phyloP scores from a whole-genome alignment of 108 stramenopile species.

The Thalassiosira profunda region DNA sequence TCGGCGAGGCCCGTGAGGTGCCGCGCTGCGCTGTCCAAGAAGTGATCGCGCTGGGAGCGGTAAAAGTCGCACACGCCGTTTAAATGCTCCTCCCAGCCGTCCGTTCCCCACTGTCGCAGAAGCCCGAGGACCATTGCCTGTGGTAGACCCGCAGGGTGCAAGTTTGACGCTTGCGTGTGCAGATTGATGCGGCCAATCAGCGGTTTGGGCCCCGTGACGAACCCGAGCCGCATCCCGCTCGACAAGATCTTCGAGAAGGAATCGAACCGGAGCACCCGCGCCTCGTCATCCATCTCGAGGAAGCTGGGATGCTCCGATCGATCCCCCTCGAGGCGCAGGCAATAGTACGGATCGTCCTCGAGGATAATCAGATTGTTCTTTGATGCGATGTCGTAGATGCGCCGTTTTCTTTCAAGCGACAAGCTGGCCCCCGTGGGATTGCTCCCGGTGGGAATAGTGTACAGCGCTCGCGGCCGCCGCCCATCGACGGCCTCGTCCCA shows the following conservation, averaged over 20 bases:
- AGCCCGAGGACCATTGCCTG: slow-evolving; percentile 49
- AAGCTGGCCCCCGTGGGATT: slow-evolving; percentile 53
- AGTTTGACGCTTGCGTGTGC: slow-evolving; percentile 43
- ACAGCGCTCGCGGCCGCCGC: slow-evolving; percentile 37
- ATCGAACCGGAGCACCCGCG: slow-evolving; percentile 70
- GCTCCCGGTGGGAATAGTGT: slow-evolving; percentile 49
- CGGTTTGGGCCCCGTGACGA: slow-evolving; percentile 48
- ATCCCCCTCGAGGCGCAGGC: slow-evolving; percentile 31
- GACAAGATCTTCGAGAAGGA: slow-evolving; percentile 58
- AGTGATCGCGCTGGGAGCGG: slow-evolving; percentile 27
- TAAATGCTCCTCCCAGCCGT: slow-evolving; percentile 38
- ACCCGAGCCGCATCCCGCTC: slow-evolving; percentile 68
- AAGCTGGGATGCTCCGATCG: too few relatives aligned
- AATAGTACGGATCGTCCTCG: slow-evolving; percentile 76
- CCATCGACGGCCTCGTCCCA: too few relatives aligned
- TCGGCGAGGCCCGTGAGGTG: slow-evolving; percentile 33
- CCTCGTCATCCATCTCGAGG: too few relatives aligned
- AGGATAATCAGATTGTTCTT: slow-evolving; percentile 57
- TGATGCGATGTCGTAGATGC: slow-evolving; percentile 45
- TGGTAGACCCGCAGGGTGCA: slow-evolving; percentile 55
- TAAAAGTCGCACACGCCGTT: slow-evolving; percentile 35
- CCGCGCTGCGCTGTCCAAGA: slow-evolving; percentile 16
- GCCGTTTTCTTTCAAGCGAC: slow-evolving; percentile 28
- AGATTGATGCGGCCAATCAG: slow-evolving; percentile 46
- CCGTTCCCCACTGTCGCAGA: slow-evolving; percentile 39